Conservation (phyloP, 352 stramenopile species). For the Phytopythium mirpurense region DNA sequence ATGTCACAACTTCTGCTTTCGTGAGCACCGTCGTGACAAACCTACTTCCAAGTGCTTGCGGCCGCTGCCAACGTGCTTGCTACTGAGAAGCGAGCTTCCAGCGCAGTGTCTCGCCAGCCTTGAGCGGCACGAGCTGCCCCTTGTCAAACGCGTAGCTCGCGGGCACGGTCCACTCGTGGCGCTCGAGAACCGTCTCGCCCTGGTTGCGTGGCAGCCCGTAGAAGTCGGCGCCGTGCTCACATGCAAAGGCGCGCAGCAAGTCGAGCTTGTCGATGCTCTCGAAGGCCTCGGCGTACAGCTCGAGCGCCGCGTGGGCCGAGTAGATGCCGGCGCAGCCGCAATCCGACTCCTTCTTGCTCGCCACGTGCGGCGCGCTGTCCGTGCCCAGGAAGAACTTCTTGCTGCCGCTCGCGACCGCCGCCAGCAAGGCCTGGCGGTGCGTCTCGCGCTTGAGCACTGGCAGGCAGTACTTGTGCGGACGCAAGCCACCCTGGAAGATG, state of each 20-base stretch:
- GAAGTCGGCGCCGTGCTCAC: conserved; percentile 94
- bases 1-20: neutral
- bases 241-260: conserved; percentile 93
- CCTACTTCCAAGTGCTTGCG: no score
- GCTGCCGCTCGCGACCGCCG: conserved; percentile 88
- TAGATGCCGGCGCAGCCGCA: conserved; percentile 96
- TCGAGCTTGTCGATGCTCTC: conserved; percentile 91
- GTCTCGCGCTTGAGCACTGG: conserved; percentile 97
- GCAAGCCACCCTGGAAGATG: conserved; percentile 92
- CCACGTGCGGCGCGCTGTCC: conserved; percentile 95
- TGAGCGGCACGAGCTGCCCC: conserved; percentile 86
- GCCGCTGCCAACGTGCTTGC: neutral
- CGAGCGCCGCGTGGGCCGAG: conserved; percentile 93
- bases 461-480: conserved; percentile 99
- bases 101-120: conserved; percentile 87
- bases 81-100: conserved; percentile 66
- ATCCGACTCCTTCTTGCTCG: conserved; percentile 88
- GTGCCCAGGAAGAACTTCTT: conserved; percentile 98
- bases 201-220: conserved; percentile 94
- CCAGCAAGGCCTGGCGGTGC: conserved; percentile 88
- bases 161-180: conserved; percentile 89
- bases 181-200: conserved; percentile 82
- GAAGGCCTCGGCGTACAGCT: conserved; percentile 98
- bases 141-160: conserved; percentile 89
- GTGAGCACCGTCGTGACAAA: neutral